Evolutionary conservation across 2,329 filamentous ascomycete genomes (phyloP).

Genomic region (Phialocephala subalpina): DNA sequence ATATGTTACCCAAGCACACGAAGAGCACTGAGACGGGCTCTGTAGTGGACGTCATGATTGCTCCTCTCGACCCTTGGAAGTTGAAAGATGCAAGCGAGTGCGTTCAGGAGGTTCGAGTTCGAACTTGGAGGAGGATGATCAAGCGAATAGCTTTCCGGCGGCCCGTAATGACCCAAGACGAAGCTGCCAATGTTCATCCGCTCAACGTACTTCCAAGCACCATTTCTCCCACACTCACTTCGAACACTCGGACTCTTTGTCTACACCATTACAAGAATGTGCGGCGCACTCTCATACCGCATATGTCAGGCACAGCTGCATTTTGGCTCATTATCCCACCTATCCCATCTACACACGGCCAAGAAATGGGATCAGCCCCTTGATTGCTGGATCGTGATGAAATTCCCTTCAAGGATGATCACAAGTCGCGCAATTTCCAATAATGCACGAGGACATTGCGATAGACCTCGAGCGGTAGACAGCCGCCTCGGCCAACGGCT

Average conservation of each 20-base stretch:
- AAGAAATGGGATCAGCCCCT: neutral
- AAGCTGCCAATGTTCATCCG: neutral
- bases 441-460: neutral
- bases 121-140: too few species aligned
- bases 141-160: neutral
- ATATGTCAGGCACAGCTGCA: neutral
- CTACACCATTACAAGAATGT: too few species aligned
- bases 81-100: neutral
- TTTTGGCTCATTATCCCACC: neutral
- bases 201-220: neutral
- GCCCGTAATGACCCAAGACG: neutral
- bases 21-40: conserved; percentile 79
- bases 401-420: neutral
- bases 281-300: neutral
- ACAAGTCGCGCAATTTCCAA: conserved; percentile 2
- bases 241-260: too few species aligned
- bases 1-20: conserved; percentile 97
- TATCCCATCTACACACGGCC: neutral
- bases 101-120: neutral
- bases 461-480: neutral
- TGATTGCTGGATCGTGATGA: neutral
- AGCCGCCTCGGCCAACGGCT: neutral
- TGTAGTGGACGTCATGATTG: conserved; percentile 34
- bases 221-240: neutral
- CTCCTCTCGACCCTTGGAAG: neutral